Base-by-base conservation (phyloP, 495 filamentous ascomycete genomes). In the Penicillium maclennaniae region DNA sequence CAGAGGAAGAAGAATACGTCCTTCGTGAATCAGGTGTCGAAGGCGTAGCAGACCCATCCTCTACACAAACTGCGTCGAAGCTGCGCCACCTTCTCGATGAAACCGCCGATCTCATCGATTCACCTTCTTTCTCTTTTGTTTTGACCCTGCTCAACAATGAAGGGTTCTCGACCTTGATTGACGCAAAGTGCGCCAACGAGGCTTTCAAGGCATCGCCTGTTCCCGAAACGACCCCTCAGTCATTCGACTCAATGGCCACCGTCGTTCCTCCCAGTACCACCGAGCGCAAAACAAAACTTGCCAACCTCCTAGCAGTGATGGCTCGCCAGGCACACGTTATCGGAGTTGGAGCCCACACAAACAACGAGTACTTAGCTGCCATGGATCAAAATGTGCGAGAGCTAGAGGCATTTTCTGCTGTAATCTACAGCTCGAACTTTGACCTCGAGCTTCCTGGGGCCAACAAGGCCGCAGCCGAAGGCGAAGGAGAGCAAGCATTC, bases 101-200 rank as follows among this genome's bases (percentile, higher is more conserved):
- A 71, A 97, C 93, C 9, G 87, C 93, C 19, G 93, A 98, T 68
- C 78, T 97, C 16, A 87, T 98, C 58, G 95, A 98, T 51, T 96
- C 92, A 0, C 95, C 95, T 0, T 79, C 86, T 17, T 96, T 97
- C 69, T 80, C 84, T 7, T 83, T 85, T 53, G 90, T 97, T 28
- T 71, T 93, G 39, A 90, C 87, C 7, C 82, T 87, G 53, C 82
- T 97, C 50, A 87, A 97, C 55, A 91, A 97, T 65, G 82, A 91
- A 40, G 84, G 84, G 7, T 97, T 96, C 75, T 86, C 86, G 6
- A 80, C 84, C 2, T 77, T 99, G 7, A 74, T 95, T 19, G 87
- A 96, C 53, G 74, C 78, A 47, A 91, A 93, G 62, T 79, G 96
- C 42, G 81, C 84, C 7, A 72, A 76, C n/a, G 81, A 88, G 56